Percentiles rank a stretch among this genome's conserved stretches.
Conservation (phyloP, 352 stramenopile genomes). For the Phytophthora syringae region DNA sequence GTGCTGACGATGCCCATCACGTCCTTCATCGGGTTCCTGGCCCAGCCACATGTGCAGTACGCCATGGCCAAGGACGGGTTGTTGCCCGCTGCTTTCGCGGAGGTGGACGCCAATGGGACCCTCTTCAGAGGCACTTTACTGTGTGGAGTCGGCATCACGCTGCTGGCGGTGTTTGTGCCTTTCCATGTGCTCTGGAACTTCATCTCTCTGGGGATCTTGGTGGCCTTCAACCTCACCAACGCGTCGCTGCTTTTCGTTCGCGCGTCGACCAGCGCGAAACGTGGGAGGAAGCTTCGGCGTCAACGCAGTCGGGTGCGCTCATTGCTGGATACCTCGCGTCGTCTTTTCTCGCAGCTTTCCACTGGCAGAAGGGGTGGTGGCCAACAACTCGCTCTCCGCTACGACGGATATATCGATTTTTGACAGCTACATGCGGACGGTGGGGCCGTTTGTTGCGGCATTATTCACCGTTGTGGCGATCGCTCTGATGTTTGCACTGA, state of each 20-base stretch:
- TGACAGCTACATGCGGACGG: conserved; percentile 61
- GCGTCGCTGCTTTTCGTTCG: conserved; percentile 79
- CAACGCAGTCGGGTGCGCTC: conserved; percentile 32
- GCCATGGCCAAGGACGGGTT: conserved; percentile 95
- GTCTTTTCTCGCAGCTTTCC: conserved; percentile 73
- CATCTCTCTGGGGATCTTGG: conserved; percentile 90
- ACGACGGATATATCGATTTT: conserved; percentile 35
- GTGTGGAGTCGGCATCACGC: conserved; percentile 52
- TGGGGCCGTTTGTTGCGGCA: conserved; percentile 50
- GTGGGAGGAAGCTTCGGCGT: background rate
- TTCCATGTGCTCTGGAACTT: conserved; percentile 91
- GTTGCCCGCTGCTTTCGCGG: conserved; percentile 86
- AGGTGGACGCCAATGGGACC: conserved; percentile 73
- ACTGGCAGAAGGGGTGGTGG: conserved; percentile 81
- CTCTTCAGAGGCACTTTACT: conserved; percentile 75
- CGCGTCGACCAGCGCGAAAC: conserved; percentile 32
- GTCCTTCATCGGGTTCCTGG: conserved; percentile 95
- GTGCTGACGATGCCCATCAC: conserved; percentile 95
- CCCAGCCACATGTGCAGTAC: conserved; percentile 92
- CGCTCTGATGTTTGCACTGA: conserved; percentile 59
- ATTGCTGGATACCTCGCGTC: conserved; percentile 58
- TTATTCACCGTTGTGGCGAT: conserved; percentile 63
- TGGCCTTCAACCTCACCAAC: conserved; percentile 93
- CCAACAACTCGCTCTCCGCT: conserved; percentile 31
- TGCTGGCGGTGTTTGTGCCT: conserved; percentile 78